These are phyloP conservation scores for Colletotrichum sp. DNA, from an alignment of 2,329 filamentous ascomycete genomes.

Conservation along the genomic window DNA sequence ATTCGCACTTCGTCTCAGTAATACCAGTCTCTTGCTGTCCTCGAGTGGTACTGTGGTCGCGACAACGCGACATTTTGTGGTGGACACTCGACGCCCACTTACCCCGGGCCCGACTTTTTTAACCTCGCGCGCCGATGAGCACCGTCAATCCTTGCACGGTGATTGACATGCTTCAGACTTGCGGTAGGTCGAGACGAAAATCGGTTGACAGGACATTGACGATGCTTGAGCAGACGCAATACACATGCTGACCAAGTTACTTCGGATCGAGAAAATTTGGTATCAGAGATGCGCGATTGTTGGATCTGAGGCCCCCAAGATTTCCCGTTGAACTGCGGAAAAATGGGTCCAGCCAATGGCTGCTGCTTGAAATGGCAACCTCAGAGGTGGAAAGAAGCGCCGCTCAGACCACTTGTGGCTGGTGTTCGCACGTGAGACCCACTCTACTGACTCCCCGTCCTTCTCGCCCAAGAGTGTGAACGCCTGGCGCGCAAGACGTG, in stretches of 20 bases:
- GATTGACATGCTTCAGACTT: conserved; percentile 10
- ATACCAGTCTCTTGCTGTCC: neutral
- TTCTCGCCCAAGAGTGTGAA: conserved; percentile 7
- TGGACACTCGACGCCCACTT: conserved; percentile 21
- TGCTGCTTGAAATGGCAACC: neutral
- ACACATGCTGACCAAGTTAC: neutral
- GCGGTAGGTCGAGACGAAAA: conserved; percentile 10
- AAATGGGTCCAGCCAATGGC: neutral
- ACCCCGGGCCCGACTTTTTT: conserved; percentile 18
- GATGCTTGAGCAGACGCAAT: neutral
- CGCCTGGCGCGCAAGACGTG: conserved; percentile 6
- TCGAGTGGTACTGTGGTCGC: neutral
- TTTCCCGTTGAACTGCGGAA: neutral
- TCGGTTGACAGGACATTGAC: conserved; percentile 2
- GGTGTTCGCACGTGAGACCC: conserved; percentile 24
- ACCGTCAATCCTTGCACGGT: conserved; percentile 20
- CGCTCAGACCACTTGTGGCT: conserved; percentile 20
- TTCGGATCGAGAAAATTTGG: neutral
- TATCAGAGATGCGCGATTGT: neutral
- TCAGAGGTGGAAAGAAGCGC: neutral
- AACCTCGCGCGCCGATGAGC: conserved; percentile 15
- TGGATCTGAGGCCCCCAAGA: neutral
- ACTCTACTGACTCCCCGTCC: conserved; percentile 15
- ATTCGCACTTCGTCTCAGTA: neutral
- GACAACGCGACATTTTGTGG: conserved; percentile 14